Evolutionary conservation across 1,284 basidiomycete species (phyloP).

Genomic region (Boletellus deceptivus): DNA sequence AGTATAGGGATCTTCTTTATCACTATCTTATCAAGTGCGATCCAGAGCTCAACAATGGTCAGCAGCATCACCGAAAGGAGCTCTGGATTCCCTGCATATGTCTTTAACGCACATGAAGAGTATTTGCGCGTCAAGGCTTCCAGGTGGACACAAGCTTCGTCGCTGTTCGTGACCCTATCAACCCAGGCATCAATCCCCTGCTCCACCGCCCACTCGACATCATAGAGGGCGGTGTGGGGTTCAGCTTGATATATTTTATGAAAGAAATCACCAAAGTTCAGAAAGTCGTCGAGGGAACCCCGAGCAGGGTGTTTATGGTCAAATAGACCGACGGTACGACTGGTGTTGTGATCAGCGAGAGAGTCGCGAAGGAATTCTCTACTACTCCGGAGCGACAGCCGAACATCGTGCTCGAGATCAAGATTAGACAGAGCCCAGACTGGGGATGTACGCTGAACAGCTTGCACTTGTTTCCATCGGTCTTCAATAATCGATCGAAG

Average conservation of each 20-base stretch:
- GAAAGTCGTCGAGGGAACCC: slow-evolving; percentile 15
- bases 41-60: slow-evolving; percentile 43
- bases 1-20: slow-evolving; percentile 37
- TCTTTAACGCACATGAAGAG: slow-evolving; percentile 16
- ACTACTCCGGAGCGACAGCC: slow-evolving; percentile 29
- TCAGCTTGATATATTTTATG: slow-evolving; percentile 5
- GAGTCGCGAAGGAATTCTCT: slow-evolving; percentile 20
- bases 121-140: slow-evolving; percentile 30
- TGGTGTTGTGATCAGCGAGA: not conserved
- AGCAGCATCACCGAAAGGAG: slow-evolving; percentile 44
- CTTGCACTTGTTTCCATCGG: no score
- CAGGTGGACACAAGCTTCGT: slow-evolving; percentile 17
- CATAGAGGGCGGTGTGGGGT: slow-evolving; percentile 24
- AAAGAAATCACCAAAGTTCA: slow-evolving; percentile 15
- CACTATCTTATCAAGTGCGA: slow-evolving; percentile 37
- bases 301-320: not conserved
- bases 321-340: slow-evolving; percentile 14
- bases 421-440: no score
- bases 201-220: slow-evolving; percentile 34
- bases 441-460: no score
- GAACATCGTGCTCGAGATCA: slow-evolving; percentile 27
- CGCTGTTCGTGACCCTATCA: no score
- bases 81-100: slow-evolving; percentile 39
- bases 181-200: slow-evolving; percentile 34
- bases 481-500: no score